Base-by-base conservation (phyloP, 805 yeast species). In the Candida maris region DNA sequence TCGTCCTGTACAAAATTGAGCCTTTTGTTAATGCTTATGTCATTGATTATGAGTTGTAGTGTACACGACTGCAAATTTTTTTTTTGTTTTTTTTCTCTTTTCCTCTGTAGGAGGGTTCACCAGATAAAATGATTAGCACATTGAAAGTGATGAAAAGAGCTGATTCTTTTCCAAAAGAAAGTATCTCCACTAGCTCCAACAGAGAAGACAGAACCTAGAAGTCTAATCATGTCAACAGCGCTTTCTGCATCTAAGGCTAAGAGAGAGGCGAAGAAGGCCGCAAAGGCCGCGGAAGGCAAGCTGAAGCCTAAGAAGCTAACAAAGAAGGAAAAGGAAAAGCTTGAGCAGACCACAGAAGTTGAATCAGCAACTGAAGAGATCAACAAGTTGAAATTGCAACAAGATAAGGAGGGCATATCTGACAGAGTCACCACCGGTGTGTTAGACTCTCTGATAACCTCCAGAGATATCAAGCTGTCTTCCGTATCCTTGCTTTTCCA, bases 371-470 rank as follows among this genome's bases (percentile, higher is more conserved):
- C 85, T 34, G 77, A 81, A 44, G 86, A 79, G 59, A 79, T 93
- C 57, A 84, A 81, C 45, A 81, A 86, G 66, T 73, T 91, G 69
- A 91, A 91, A 66, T 69, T 89, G 59, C 98, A 91, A 69, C 83
- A 84, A 61, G 98, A 91, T 65, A 81, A 85, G 61, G 81, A 88
- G 56, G 98, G 98, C 51, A 59, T 91, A 39, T 86, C 96, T 30
- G 98, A 91, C 65, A 85, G 98, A 73, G 98, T 91, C 49, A 85
- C 91, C 51, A 91, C 98, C 30, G 98, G 98, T 75, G 98, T 93
- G 31, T 72, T 93, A 59, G 89, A 83, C 40, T 85, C 96, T 35
- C 71, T 93, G 60, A 75, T 63, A 27, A 89, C 97, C 19, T 87
- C 97, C 13, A 81, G 97, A 65, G 98, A 93, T 81, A 69, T 93